phyloP scores from a whole-genome alignment of 257 asterid genomes.

The Cynanchum wilfordii region DNA sequence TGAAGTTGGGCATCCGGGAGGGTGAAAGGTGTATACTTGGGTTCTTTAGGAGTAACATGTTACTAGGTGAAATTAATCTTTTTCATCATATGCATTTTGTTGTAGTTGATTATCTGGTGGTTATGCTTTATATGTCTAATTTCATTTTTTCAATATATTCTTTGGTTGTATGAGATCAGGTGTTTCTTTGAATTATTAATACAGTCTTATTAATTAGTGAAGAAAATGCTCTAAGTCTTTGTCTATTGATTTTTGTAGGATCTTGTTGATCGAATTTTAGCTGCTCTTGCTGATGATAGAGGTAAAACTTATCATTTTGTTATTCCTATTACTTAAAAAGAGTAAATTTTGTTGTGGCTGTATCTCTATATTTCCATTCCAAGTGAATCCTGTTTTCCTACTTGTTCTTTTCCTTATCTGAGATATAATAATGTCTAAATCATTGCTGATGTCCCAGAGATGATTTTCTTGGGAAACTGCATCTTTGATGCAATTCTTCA shows the following conservation, averaged over 20 bases:
- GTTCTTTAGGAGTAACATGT: not conserved
- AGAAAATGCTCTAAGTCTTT: not conserved
- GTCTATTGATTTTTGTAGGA: slow-evolving; percentile 47
- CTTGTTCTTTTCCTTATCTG: not conserved
- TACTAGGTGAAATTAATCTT: not conserved
- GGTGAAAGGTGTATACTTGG: not conserved
- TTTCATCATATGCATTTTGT: not conserved
- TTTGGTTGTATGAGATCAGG: not conserved
- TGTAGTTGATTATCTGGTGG: not conserved
- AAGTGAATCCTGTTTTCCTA: not conserved
- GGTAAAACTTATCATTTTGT: slow-evolving; percentile 36
- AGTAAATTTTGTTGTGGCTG: not conserved
- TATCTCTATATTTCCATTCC: not conserved
- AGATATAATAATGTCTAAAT: too few relatives aligned
- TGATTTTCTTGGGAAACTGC: not conserved
- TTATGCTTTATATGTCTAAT: not conserved
- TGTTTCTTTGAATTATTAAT: not conserved
- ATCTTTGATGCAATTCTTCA: not conserved
- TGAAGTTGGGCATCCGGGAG: not conserved
- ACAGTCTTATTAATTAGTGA: not conserved
- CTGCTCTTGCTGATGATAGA: slow-evolving; percentile 66
- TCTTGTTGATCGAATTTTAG: slow-evolving; percentile 87
- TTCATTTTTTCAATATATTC: not conserved
- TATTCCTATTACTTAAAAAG: not conserved
- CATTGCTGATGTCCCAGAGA: not conserved